Evolutionary conservation across 208 protist species (phyloP), one percentile per base, ranked within the genome.

Genomic region (Naegleria lovaniensis): DNA sequence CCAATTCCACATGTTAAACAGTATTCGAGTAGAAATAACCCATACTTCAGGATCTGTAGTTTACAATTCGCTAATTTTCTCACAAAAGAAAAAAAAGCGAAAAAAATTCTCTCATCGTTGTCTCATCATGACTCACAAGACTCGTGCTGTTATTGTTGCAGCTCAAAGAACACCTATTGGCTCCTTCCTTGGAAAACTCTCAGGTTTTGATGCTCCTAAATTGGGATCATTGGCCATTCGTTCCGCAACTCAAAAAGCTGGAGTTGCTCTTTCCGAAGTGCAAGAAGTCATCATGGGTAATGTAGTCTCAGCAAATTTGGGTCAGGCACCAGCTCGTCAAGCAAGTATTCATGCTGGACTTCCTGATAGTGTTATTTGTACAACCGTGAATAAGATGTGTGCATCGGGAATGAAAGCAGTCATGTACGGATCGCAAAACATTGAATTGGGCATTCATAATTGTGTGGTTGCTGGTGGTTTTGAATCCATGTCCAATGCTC

Each of bases 311-410:
- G 92, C 94, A 41, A 92, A 92, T 79, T 13, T 94, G 1, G 95
- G 96, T 29, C 95, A 97, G 90, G 93, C 92, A 29, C 95, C 96
- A n/a, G 93, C 93, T n/a, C 55, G 94, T 40, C 95, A 96, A 92
- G 95, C 91, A 9, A 86, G 87, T 11, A 88, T 96, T 29, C 41
- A 93, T 33, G 94, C 93, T 11, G 92, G 94, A 79, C 67, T 96
- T 6, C 85, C 92, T 7, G 6, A 84, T 76, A 92, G 48, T 9
- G 52, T 87, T 7, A 11, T 87, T 36, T 95, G 93, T 83, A 96
- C 92, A 36, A 94, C 93, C 3, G n/a, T 97, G 9, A 96, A 97
- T 85, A 96, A 96, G 90, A 96, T 97, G 22, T 98, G 96, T 92
- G 91, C 95, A 38, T 96, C 94, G 4, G 95, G 96, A 55, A 95